Conservation (phyloP, 208 protist genomes). For the Trypanosoma platydactyli region DNA sequence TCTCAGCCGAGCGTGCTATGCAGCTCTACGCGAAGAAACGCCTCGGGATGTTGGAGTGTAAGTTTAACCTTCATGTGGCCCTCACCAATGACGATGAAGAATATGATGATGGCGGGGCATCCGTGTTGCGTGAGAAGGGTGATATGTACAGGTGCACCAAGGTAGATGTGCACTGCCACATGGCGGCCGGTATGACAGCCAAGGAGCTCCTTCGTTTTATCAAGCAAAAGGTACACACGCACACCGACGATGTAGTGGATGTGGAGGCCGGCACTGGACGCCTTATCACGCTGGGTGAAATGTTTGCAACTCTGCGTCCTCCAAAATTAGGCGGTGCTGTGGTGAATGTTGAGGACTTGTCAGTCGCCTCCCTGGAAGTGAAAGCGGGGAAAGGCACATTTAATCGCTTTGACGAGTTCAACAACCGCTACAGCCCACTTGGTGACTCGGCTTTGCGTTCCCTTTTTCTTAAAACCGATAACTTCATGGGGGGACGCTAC, state of each 20-base stretch:
- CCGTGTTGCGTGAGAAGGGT: conserved; percentile 28
- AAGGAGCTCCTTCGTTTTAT: conserved; percentile 73
- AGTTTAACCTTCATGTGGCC: conserved; percentile 75
- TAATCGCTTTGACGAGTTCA: conserved; percentile 92
- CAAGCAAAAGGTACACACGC: conserved; percentile 50
- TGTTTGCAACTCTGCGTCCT: conserved; percentile 30
- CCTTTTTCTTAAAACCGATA: conserved; percentile 84
- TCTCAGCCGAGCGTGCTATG: conserved; percentile 40
- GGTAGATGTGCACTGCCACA: conserved; percentile 87
- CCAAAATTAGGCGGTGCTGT: conserved; percentile 8
- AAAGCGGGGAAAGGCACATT: conserved; percentile 77
- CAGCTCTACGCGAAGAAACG: conserved; percentile 77
- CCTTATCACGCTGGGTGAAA: conserved; percentile 29
- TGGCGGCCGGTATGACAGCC: conserved; percentile 78
- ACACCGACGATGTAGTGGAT: conserved; percentile 73
- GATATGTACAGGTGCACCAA: conserved; percentile 83
- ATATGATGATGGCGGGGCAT: conserved; percentile 6
- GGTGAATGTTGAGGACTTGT: conserved; percentile 46
- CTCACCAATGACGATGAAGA: conserved; percentile 82
- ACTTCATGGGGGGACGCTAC: conserved; percentile 90
- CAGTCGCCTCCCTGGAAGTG: conserved; percentile 75
- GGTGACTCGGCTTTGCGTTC: conserved; percentile 61
- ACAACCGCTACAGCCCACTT: conserved; percentile 82
- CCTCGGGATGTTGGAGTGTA: conserved; percentile 81
- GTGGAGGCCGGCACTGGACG: conserved; percentile 27